Evolutionary conservation across 2,329 filamentous ascomycete genomes (phyloP).

Genomic region (Xylariaceae sp.): DNA sequence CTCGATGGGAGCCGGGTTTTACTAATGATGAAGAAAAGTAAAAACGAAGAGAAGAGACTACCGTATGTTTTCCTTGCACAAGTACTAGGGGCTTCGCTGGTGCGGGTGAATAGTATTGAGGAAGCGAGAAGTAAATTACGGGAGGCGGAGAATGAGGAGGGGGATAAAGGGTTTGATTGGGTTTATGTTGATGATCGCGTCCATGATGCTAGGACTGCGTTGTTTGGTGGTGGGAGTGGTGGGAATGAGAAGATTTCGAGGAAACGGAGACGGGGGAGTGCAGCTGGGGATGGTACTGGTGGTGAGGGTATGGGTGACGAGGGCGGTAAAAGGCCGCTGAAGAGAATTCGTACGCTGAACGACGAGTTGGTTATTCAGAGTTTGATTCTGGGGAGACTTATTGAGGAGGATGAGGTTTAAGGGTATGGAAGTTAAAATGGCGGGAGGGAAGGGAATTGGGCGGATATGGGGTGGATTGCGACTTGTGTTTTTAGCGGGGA

Average conservation of each 20-base stretch:
- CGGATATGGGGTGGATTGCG: slow-evolving; percentile 3
- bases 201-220: slow-evolving; percentile 46
- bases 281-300: background rate
- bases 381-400: slow-evolving; percentile 74
- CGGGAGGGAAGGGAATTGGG: background rate
- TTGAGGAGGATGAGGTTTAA: slow-evolving; percentile 52
- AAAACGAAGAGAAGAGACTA: slow-evolving; percentile 58
- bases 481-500: slow-evolving; percentile 11
- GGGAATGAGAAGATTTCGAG: slow-evolving; percentile 38
- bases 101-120: slow-evolving; percentile 57
- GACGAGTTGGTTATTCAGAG: slow-evolving; percentile 91
- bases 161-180: slow-evolving; percentile 57
- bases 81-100: slow-evolving; percentile 68
- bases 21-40: slow-evolving; percentile 60
- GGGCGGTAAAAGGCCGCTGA: slow-evolving; percentile 36
- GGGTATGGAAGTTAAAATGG: slow-evolving; percentile 24
- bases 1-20: slow-evolving; percentile 63
- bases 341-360: slow-evolving; percentile 61
- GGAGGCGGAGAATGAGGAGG: slow-evolving; percentile 42
- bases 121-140: slow-evolving; percentile 58
- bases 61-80: slow-evolving; percentile 76
- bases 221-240: slow-evolving; percentile 36
- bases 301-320: slow-evolving; percentile 15
- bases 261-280: slow-evolving; percentile 39
- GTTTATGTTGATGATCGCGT: slow-evolving; percentile 67